Percentiles rank a stretch among this genome's conserved stretches.
phyloP scores from a whole-genome alignment of 345 rosid genomes.

The Triadica sebifera region DNA sequence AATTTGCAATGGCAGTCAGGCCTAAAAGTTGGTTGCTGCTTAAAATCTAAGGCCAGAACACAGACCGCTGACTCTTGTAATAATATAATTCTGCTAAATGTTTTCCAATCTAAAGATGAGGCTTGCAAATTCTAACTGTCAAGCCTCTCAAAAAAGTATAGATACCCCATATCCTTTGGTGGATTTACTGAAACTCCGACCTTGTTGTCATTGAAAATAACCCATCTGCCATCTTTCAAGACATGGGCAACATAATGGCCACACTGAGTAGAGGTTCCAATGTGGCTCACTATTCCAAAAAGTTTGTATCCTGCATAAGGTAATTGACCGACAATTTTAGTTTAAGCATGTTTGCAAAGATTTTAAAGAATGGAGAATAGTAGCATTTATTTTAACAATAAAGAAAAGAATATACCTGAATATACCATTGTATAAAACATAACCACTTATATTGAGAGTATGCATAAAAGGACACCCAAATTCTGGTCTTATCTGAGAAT shows the following conservation, averaged over 20 bases:
- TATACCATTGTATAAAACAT: background rate
- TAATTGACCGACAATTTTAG: background rate
- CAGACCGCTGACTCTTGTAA: background rate
- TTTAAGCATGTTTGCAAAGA: background rate
- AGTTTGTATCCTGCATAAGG: slow-evolving; percentile 70
- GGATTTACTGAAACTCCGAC: slow-evolving; percentile 82
- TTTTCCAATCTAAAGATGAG: background rate
- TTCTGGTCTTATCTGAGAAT: background rate
- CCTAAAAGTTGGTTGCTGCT: too few species aligned
- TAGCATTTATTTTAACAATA: background rate
- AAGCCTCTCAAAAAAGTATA: slow-evolving; percentile 91
- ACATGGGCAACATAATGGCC: slow-evolving; percentile 97
- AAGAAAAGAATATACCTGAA: background rate
- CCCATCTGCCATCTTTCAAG: slow-evolving; percentile 84
- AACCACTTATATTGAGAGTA: background rate
- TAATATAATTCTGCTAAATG: background rate
- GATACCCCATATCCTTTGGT: slow-evolving; percentile 96
- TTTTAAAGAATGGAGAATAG: background rate
- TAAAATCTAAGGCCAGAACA: background rate
- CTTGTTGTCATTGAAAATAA: slow-evolving; percentile 83
- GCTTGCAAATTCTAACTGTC: slow-evolving; percentile 33
- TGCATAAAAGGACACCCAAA: background rate
- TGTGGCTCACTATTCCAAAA: slow-evolving; percentile 90
- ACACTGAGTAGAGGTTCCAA: slow-evolving; percentile 90
- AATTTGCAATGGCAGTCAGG: too few species aligned